phyloP scores from a whole-genome alignment of 257 asterid genomes.

The Solanum medicagineum region DNA sequence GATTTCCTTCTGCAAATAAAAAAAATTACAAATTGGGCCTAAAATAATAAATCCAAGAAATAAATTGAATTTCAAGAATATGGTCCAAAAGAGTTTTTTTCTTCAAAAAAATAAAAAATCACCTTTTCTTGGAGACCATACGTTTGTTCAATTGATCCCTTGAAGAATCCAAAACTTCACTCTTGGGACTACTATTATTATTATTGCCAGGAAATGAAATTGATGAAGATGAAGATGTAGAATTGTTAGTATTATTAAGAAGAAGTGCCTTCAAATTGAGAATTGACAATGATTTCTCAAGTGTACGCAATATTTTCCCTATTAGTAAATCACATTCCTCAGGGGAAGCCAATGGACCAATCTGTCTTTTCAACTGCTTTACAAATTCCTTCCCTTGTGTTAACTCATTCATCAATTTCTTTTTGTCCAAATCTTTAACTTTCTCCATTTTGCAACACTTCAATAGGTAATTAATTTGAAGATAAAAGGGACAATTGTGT shows the following conservation, averaged over 20 bases:
- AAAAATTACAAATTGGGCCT: not conserved
- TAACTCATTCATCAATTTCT: conserved; percentile 25
- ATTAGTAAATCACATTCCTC: conserved; percentile 28
- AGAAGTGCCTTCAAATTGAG: conserved; percentile 18
- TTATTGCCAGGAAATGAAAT: not conserved
- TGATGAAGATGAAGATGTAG: not conserved
- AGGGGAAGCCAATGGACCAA: conserved; percentile 12
- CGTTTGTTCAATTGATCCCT: conserved; percentile 7
- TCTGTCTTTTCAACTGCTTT: conserved; percentile 38
- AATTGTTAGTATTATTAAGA: not conserved
- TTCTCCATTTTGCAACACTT: conserved; percentile 26
- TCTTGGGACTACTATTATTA: conserved; percentile 17
- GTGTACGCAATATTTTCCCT: conserved; percentile 39
- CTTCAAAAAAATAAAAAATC: not conserved
- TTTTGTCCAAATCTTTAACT: conserved; percentile 13
- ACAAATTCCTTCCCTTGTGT: conserved; percentile 66
- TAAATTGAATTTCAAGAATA: not conserved
- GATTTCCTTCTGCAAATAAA: conserved; percentile 47
- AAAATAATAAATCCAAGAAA: not conserved
- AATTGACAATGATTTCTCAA: conserved; percentile 52
- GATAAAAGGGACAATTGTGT: not conserved
- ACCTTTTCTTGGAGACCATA: conserved; percentile 51
- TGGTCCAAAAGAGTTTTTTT: not conserved
- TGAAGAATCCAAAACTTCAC: conserved; percentile 27
- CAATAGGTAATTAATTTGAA: not conserved